Evolutionary conservation across 495 filamentous ascomycete species (phyloP).

Genomic region (Aspergillus wentii): DNA sequence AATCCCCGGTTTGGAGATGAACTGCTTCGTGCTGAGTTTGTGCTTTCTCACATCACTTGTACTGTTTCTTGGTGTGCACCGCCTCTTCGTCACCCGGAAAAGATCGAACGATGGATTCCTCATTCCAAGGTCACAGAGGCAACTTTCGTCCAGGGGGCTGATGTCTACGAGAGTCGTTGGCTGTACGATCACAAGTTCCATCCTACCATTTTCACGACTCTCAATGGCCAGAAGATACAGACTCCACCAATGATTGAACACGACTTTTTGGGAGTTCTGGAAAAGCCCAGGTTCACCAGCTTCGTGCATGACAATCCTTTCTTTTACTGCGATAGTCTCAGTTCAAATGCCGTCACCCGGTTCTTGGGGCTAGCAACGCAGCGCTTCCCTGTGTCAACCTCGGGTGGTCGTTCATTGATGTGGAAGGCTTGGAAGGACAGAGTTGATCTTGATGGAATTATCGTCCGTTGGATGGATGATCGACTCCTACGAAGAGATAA

Average conservation of each 20-base stretch:
- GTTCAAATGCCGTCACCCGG: slow-evolving; percentile 41
- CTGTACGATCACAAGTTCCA: slow-evolving; percentile 60
- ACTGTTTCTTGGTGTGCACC: slow-evolving; percentile 57
- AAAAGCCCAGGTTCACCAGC: slow-evolving; percentile 49
- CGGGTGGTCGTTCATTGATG: slow-evolving; percentile 52
- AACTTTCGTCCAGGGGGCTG: slow-evolving; percentile 48
- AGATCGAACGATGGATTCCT: slow-evolving; percentile 55
- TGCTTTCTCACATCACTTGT: slow-evolving; percentile 49
- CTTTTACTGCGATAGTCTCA: slow-evolving; percentile 43
- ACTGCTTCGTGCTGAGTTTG: slow-evolving; percentile 53
- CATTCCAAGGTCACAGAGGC: slow-evolving; percentile 56
- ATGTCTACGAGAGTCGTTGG: slow-evolving; percentile 53
- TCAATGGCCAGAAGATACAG: slow-evolving; percentile 49
- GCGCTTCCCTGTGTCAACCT: slow-evolving; percentile 51
- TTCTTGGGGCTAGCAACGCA: slow-evolving; percentile 44
- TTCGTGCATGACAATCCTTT: slow-evolving; percentile 56
- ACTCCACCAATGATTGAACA: slow-evolving; percentile 57
- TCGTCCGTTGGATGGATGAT: slow-evolving; percentile 61
- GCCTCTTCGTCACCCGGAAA: slow-evolving; percentile 46
- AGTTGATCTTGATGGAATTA: slow-evolving; percentile 54
- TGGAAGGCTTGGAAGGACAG: slow-evolving; percentile 63
- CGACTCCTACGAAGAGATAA: slow-evolving; percentile 50
- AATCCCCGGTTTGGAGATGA: slow-evolving; percentile 51
- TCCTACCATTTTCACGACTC: slow-evolving; percentile 52
- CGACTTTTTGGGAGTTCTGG: slow-evolving; percentile 50